Evolutionary conservation across 1,284 basidiomycete genomes (phyloP), one percentile per base, ranked within the genome.

Genomic region (Sporisorium iseilematis-ciliati): DNA sequence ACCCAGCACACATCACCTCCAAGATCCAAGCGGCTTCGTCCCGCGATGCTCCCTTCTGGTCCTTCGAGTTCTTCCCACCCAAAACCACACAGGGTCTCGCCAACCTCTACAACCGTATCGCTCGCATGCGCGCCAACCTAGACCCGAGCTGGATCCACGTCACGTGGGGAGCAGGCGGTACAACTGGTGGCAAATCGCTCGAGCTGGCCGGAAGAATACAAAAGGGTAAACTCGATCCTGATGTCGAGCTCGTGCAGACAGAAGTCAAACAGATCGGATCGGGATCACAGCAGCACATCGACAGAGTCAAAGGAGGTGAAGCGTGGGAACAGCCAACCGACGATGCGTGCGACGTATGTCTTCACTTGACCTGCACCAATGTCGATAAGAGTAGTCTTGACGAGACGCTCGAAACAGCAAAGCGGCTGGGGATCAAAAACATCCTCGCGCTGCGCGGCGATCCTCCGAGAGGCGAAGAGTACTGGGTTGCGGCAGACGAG

Each of bases 291-390:
- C 65, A 67, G 60, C 65, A 68, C n/a, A 49, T 68, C 51, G 55
- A 68, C 0, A 50, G 45, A 1, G 53, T 62, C 51, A 57, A 60
- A 16, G 65, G 61, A 14, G 59, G 53, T 3, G 55, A 65, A 12
- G 16, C 52, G 21, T 69, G 57, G 64, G 65, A 66, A 29, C 45
- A 58, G 33, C 57, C 40, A 31, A 95, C 93, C 82, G 94, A 93
- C 84, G 86, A 87, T 8, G 91, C 92, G 57, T 90, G 92, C 84
- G 95, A 95, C 3, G 95, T 82, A 93, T 90, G 98, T 68, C 87
- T 99, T 80, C 97, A 99, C 88, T 86, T 99, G 75, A 99, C 97
- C 18, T 99, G 97, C 87, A 99, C 97, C 21, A 99, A 99, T 85
- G 90, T 92, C 72, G 93, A 92, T 23, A 91, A 91, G 86, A 90